A percentile compares a stretch with the other conserved stretches of the same genome.
These are phyloP conservation scores for Luzula sylvatica DNA, from an alignment of 176 grass and related monocot species.

Conservation along the genomic window DNA sequence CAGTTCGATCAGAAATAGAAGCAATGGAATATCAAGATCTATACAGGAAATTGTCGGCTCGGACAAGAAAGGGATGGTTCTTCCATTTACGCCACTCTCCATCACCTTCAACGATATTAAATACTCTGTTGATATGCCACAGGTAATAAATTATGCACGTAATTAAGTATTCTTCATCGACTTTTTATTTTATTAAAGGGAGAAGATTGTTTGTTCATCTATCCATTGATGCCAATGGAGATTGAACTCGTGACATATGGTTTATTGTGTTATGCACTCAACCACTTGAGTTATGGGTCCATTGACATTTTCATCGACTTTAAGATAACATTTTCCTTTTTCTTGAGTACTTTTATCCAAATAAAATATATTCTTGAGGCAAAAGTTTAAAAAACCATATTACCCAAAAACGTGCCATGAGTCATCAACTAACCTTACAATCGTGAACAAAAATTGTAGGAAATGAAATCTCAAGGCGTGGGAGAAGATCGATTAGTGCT, in stretches of 20 bases:
- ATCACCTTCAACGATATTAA: slow-evolving; percentile 64
- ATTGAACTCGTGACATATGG: no score
- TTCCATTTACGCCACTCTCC: slow-evolving; percentile 76
- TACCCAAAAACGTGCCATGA: no score
- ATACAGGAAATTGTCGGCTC: slow-evolving; percentile 5
- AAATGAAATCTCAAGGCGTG: slow-evolving; percentile 88
- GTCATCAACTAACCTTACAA: slow-evolving; percentile 1
- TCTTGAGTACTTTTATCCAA: no score
- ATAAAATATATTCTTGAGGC: no score
- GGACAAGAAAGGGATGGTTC: slow-evolving; percentile 67
- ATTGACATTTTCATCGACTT: no score
- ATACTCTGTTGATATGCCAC: slow-evolving; percentile 97
- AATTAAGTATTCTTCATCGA: neutral
- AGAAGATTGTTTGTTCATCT: no score
- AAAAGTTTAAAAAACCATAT: no score
- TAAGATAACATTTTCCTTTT: no score
- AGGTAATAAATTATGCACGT: slow-evolving; percentile 29
- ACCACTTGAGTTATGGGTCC: no score
- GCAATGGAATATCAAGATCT: neutral
- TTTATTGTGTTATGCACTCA: no score
- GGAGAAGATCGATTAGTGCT: slow-evolving; percentile 53
- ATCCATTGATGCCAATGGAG: no score
- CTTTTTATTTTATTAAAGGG: no score
- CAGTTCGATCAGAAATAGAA: slow-evolving; percentile 9
- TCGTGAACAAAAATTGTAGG: slow-evolving; percentile 30